These are phyloP conservation scores for Neoboletus subvelutipes DNA, from an alignment of 768 basidiomycete genomes.

Conservation along the genomic window DNA sequence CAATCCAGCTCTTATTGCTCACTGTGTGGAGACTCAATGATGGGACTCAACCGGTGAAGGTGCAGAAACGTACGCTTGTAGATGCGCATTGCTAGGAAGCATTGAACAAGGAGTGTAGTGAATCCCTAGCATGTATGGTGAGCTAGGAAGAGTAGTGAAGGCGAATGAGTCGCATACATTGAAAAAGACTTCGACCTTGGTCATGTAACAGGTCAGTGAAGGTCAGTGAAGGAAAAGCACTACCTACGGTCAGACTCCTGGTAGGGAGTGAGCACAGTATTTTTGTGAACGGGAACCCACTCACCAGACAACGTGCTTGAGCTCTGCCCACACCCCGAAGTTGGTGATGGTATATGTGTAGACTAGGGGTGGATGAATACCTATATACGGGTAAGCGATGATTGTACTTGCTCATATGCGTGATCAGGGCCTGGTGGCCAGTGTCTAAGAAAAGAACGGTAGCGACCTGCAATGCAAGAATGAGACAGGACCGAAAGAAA, in stretches of 20 bases:
- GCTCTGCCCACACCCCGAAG: slow-evolving; percentile 36
- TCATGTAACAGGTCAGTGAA: slow-evolving; percentile 6
- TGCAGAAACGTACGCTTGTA: slow-evolving; percentile 44
- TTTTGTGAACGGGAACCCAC: slow-evolving; percentile 12
- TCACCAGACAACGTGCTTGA: slow-evolving; percentile 50
- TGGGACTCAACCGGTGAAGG: neutral
- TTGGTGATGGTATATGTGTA: slow-evolving; percentile 50
- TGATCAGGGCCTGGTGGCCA: slow-evolving; percentile 52
- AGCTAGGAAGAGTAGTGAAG: neutral
- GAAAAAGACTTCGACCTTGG: slow-evolving; percentile 49
- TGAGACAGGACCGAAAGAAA: neutral
- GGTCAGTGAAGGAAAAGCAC: neutral
- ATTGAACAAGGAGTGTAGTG: slow-evolving; percentile 53
- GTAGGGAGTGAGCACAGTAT: neutral
- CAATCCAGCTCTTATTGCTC: slow-evolving; percentile 44
- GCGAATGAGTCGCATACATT: slow-evolving; percentile 33
- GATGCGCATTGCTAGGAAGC: slow-evolving; percentile 51
- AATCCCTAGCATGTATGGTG: slow-evolving; percentile 26
- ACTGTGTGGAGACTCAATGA: slow-evolving; percentile 34
- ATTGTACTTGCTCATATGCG: slow-evolving; percentile 43
- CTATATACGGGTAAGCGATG: too few relatives aligned
- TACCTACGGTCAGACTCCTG: slow-evolving; percentile 26
- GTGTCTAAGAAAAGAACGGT: slow-evolving; percentile 51
- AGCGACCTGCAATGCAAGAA: slow-evolving; percentile 42
- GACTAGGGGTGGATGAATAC: slow-evolving; percentile 30